Evolutionary conservation across 2,329 filamentous ascomycete genomes (phyloP).

Genomic region (Fusarium aywerte): DNA sequence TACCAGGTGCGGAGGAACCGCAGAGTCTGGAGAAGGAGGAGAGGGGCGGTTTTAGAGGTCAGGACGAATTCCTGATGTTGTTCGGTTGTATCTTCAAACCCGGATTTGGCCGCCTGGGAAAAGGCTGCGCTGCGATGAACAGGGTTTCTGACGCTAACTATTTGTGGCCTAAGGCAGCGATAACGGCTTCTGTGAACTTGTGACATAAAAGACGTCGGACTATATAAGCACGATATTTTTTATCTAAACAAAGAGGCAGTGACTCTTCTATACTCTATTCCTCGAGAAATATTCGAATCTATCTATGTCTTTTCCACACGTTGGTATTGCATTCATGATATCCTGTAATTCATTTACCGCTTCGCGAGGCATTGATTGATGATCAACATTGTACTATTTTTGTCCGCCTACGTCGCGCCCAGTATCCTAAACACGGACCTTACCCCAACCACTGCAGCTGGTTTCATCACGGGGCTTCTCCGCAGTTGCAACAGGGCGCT

Average conservation of each 20-base stretch:
- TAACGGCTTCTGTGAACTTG: constrained; percentile 30
- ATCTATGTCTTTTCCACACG: too few species aligned
- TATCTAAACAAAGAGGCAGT: not conserved
- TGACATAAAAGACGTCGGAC: constrained; percentile 6
- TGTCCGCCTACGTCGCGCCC: not conserved
- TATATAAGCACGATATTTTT: not conserved
- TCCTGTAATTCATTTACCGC: not conserved
- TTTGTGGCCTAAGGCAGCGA: constrained; percentile 53
- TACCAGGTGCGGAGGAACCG: constrained; percentile 41
- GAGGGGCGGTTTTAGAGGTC: constrained; percentile 37
- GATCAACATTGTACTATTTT: not conserved
- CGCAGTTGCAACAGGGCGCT: constrained; percentile 31
- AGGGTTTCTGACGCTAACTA: constrained; percentile 45
- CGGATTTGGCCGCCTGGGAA: constrained; percentile 53
- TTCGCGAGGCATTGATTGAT: not conserved
- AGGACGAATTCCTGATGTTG: constrained; percentile 50
- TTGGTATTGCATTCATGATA: not conserved
- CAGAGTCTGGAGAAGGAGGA: constrained; percentile 30
- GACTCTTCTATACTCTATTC: not conserved
- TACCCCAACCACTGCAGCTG: constrained; percentile 27
- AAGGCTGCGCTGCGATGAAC: constrained; percentile 48
- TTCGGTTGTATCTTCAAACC: constrained; percentile 50
- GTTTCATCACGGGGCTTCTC: constrained; percentile 40
- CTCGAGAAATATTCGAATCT: too few species aligned
- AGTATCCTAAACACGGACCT: constrained; percentile 4